Evolutionary conservation across 164 flowering plant genomes (phyloP), one percentile per base, ranked within the genome.

Genomic region (Kingdonia uniflora): DNA sequence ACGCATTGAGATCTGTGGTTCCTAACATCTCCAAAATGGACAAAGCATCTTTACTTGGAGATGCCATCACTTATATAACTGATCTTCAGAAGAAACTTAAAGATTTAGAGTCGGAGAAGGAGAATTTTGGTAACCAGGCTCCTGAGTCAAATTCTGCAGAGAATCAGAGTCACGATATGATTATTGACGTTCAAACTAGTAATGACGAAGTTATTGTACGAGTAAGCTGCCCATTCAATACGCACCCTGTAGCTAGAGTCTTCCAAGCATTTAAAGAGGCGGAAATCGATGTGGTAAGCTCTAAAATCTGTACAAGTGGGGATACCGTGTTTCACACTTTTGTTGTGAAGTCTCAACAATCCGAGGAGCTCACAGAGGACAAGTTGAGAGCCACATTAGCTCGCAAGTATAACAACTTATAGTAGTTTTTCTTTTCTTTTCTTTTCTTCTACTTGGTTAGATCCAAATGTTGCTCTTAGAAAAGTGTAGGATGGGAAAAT

Each of bases 261-360:
- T 74, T 94, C 60, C 76, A 75, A 54, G 88, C 83, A 22, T 74
- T 94, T 45, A 71, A 74, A 59, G 85, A 83, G 22, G 74, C 84
- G n/a, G 72, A 79, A 52, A 57, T 79, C 45, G 71, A 48, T 3
- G 78, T 94, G 12, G 49, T 79, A 2, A 96, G 89, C 24, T 85
- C 95, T 0, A 83, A 77, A 51, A 59, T 94, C 19, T 65, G 78
- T 6, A 64, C 77, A 4, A 74, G 69, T 15, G 70, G 62, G 25
- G 95, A 81, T 56, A 77, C 72, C 1, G 79, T 87, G 44, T 72
- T 76, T 40, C 99, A 94, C 55, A 89, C 95, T 13, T 89, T 89
- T 29, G 81, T 83, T 2, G 66, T 89, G 53, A 88, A 81, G 65
- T 73, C 87, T 57, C 75, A 67, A 46, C 88, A 85, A 42, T 52